phyloP scores from a whole-genome alignment of 75 land plant genomes.

The Cunninghamia lanceolata region DNA sequence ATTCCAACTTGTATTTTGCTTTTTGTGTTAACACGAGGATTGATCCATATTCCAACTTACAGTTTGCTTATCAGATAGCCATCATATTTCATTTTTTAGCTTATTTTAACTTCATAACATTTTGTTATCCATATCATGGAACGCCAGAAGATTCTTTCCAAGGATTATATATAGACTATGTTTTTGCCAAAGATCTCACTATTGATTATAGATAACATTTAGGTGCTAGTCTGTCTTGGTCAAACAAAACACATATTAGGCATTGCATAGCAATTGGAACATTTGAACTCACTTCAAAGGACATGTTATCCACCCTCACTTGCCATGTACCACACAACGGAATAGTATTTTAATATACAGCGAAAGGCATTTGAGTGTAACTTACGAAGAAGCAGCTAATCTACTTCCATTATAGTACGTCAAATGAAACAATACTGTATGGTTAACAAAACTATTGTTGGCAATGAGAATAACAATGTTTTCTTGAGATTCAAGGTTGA shows the following conservation, averaged over 20 bases:
- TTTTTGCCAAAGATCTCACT: neutral
- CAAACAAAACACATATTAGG: neutral
- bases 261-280: neutral
- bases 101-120: neutral
- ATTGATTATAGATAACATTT: neutral
- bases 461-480: no score
- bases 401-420: neutral
- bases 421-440: neutral
- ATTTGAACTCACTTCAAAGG: neutral
- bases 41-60: no score
- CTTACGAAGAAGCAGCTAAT: neutral
- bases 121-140: no score
- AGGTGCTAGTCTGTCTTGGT: neutral
- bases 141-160: no score
- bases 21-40: no score
- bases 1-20: no score
- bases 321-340: neutral
- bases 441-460: no score
- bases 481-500: neutral
- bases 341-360: no score
- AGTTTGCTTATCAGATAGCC: neutral
- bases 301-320: no score
- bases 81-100: neutral
- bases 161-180: neutral
- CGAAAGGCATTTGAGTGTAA: neutral